Percentiles rank a stretch among this genome's conserved stretches.
Evolutionary conservation across 768 basidiomycete species (phyloP).

Genomic region (Rhodotorula babjevae): DNA sequence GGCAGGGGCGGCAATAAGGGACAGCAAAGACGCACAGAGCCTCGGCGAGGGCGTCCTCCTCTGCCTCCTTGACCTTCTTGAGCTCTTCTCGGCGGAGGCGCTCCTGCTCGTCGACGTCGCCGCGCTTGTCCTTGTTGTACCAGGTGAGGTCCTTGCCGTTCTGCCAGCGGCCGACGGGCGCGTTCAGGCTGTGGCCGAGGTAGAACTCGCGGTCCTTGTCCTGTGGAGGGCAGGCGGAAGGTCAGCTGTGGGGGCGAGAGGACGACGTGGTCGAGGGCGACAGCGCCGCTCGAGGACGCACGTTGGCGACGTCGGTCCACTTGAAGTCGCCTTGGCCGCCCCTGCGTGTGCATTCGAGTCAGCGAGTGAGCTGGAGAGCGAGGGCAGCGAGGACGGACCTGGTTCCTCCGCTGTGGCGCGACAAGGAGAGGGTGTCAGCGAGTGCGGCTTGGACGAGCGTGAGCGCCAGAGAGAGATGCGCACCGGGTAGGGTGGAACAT

Average conservation of each 20-base stretch:
- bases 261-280: neutral
- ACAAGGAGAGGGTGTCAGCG: neutral
- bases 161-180: constrained; percentile 64
- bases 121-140: constrained; percentile 55
- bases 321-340: constrained; percentile 41
- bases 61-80: constrained; percentile 72
- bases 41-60: constrained; percentile 77
- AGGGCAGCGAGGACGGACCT: neutral
- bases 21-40: constrained; percentile 58
- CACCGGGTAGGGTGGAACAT: constrained; percentile 35
- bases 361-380: neutral
- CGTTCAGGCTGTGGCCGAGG: constrained; percentile 73
- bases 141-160: constrained; percentile 96
- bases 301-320: constrained; percentile 35
- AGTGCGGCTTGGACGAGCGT: neutral
- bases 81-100: constrained; percentile 64
- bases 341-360: neutral
- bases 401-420: constrained; percentile 27
- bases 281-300: neutral
- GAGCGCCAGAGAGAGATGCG: neutral
- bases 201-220: constrained; percentile 63
- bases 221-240: neutral
- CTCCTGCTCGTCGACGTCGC: constrained; percentile 46
- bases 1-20: neutral
- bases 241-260: neutral